Base-by-base conservation (phyloP, 345 rosid genomes). In the Aegle marmelos region DNA sequence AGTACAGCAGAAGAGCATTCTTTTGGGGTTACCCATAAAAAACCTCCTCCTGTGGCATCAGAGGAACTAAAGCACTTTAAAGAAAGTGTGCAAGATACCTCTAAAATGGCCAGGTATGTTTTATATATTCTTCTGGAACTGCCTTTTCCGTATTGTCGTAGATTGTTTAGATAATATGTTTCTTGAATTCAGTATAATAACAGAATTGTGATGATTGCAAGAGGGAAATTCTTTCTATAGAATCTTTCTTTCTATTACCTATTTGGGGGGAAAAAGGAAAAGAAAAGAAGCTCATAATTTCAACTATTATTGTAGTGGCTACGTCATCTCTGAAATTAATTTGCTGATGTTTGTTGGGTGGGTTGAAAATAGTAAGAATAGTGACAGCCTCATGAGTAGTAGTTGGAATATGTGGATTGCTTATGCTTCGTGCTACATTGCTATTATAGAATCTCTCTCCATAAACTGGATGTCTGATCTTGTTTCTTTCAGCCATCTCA, bases 41-140 rank as follows among this genome's bases (percentile, higher is more conserved):
- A 86, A 84, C 89, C 86, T 58, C 89, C 93, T 72, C 91, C 94
- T 6, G 88, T 87, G 56, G 92, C 94, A 24, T 84, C 88, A 3
- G 97, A 92, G 83, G 98, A 96, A 87, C 91, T 96, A 25, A 96
- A 90, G 84, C 89, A 88, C 62, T 85, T 90, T 25, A 96, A 96
- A 89, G 98, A 92, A 80, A 93, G 97, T 79, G 94, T 96, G 80
- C 87, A 86, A 81, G 97, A 90, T 88, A 73, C 95, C 71, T 83
- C 91, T 34, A 87, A 85, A 82, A 91, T 87, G 79, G 98, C 99
- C 82, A 87, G 89, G 98, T 96, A 89, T 79, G 73, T 67, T n/a
- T 70, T 77, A 6, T 74, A 62, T 22, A 58, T 80, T 53, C 60
- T 41, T 27, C 76, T 61, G 71, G 59, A 14, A 36, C 69, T 11